Evolutionary conservation across 306 rosid species (phyloP).

Genomic region (Quercus gilva): DNA sequence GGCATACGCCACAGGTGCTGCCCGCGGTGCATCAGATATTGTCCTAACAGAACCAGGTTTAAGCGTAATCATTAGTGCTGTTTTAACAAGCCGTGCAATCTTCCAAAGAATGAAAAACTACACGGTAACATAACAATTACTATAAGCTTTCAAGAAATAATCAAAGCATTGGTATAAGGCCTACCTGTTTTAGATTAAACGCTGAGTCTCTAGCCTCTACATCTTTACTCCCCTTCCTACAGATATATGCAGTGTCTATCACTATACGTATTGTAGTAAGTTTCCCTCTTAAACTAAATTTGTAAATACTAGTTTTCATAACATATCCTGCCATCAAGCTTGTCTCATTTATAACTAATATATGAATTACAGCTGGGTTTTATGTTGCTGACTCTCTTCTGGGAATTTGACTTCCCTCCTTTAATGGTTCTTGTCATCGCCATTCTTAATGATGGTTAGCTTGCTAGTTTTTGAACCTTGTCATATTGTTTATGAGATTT

Average conservation of each 20-base stretch:
- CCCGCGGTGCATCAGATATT: constrained; percentile 73
- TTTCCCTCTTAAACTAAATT: not conserved
- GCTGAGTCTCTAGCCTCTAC: not conserved
- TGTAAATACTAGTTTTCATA: constrained; percentile 3
- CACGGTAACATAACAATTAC: constrained; percentile 43
- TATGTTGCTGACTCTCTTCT: constrained; percentile 56
- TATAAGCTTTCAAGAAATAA: not conserved
- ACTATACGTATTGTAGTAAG: constrained; percentile 82
- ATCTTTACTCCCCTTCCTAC: constrained; percentile 5
- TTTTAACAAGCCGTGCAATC: constrained; percentile 73
- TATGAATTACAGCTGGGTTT: constrained; percentile 54
- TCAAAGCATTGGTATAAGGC: not conserved
- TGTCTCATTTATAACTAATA: constrained; percentile 11
- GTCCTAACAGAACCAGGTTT: constrained; percentile 77
- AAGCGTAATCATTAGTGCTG: constrained; percentile 79
- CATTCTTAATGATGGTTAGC: constrained; percentile 71
- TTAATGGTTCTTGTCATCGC: constrained; percentile 81
- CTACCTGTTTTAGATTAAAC: constrained; percentile 6
- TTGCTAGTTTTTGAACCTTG: constrained; percentile 15
- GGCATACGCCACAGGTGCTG: constrained; percentile 77
- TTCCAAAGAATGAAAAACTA: constrained; percentile 81
- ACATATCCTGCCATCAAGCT: constrained; percentile 11
- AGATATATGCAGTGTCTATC: constrained; percentile 84
- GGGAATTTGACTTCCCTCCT: constrained; percentile 77
- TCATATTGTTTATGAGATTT: not conserved